Conservation (phyloP, 306 rosid species). For the Phaseolus lunatus region DNA sequence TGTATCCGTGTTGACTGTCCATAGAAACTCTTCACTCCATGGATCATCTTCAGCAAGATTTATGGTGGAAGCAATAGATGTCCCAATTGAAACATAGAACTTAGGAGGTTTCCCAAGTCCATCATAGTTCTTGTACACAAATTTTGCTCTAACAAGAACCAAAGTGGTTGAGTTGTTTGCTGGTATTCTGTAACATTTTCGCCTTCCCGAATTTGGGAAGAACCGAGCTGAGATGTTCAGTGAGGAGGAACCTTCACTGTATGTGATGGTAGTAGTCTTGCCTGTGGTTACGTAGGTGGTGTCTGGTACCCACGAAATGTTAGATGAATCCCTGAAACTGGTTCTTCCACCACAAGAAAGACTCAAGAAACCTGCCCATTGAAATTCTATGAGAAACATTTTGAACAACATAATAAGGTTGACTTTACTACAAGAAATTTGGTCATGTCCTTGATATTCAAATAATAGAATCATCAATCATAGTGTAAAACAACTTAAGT, state of each 20-base stretch:
- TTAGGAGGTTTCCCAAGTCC: conserved; percentile 71
- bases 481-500: neutral
- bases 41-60: conserved; percentile 73
- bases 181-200: conserved; percentile 68
- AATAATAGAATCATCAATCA: conserved; percentile 4
- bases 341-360: conserved; percentile 84
- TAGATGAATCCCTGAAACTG: conserved; percentile 64
- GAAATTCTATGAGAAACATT: conserved; percentile 37
- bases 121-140: conserved; percentile 82
- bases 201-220: conserved; percentile 57
- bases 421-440: neutral
- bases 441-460: conserved; percentile 26
- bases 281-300: conserved; percentile 64
- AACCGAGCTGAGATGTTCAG: conserved; percentile 57
- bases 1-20: conserved; percentile 68
- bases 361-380: conserved; percentile 83
- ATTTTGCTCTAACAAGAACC: conserved; percentile 81
- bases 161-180: conserved; percentile 58
- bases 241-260: conserved; percentile 50
- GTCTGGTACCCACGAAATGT: conserved; percentile 82
- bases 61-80: conserved; percentile 64
- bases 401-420: neutral
- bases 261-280: conserved; percentile 52
- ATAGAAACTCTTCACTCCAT: conserved; percentile 79
- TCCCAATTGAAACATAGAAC: conserved; percentile 84